These are phyloP conservation scores for Dipteronia dyeriana DNA, from an alignment of 345 rosid species.

Conservation along the genomic window DNA sequence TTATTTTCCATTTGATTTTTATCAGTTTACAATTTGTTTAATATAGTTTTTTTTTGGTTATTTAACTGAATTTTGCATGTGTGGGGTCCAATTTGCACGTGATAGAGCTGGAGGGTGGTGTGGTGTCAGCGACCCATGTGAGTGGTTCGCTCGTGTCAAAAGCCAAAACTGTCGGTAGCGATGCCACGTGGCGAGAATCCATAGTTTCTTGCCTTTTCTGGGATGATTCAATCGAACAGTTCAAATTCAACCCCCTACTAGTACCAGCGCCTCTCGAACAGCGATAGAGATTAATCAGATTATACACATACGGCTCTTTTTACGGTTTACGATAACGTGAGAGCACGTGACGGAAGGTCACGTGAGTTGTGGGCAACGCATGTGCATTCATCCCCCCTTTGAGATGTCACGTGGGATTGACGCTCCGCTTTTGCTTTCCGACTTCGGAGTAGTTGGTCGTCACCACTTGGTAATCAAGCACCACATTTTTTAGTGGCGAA, in stretches of 20 bases:
- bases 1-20: background rate
- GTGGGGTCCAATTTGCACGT: conserved; percentile 48
- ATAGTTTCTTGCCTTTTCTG: background rate
- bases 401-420: conserved; percentile 30
- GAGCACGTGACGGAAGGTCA: conserved; percentile 46
- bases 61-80: conserved; percentile 12
- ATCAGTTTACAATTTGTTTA: background rate
- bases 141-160: conserved; percentile 35
- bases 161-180: conserved; percentile 54
- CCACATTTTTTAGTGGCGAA: background rate
- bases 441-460: conserved; percentile 2
- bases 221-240: conserved; percentile 14
- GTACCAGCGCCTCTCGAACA: background rate
- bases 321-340: conserved; percentile 31
- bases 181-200: conserved; percentile 39
- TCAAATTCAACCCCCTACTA: background rate
- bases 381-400: conserved; percentile 13
- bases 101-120: conserved; percentile 32
- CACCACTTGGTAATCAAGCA: background rate
- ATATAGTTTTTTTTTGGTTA: background rate
- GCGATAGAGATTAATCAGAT: background rate
- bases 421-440: conserved; percentile 18
- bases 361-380: conserved; percentile 37
- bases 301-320: conserved; percentile 1
- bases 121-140: conserved; percentile 61